Base-by-base conservation (phyloP, 2,329 filamentous ascomycete species). In the Metarhizium humberi region DNA sequence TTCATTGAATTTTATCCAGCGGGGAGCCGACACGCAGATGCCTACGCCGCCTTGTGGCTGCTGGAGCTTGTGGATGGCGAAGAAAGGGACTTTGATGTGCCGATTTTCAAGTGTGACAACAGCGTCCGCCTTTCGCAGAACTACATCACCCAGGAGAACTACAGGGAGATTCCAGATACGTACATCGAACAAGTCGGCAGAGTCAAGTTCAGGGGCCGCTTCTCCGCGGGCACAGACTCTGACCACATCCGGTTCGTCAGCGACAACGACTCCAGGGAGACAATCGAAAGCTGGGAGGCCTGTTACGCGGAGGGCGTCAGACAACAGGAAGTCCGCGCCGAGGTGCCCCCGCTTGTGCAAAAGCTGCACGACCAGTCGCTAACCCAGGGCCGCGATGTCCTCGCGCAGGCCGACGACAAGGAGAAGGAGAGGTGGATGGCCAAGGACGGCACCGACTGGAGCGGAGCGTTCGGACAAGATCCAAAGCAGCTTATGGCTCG, bases 201-300 rank as follows among this genome's bases (percentile, higher is more conserved):
- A 2, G 74, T 97, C 13, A 81, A 84, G 40, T 96, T 97, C 78
- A 78, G 78, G 2, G 89, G 84, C 11, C 80, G 85, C 13, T 97
- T 97, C 76, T 95, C 94, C 60, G 85, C 92, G 0, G 92, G 92
- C 14, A 95, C 90, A 51, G 92, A 96, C 67, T 84, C 89, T 54
- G 87, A 90, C 18, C 94, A 97, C 67, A 80, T 89, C 60, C 78
- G 78, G 1, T 96, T 96, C 62, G 85, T 96, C 25, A 81, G 84
- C 50, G 89, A 95, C 69, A 96, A 95, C 64, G 85, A 95, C 67
- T 86, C 87, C 1, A 86, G 92, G 36, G 94, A 97, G 75, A 96
- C 92, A 0, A 95, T 90, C 60, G 92, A 97, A 73, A 88, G 87
- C 0, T 97, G 92, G 90, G 91, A 96, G 69, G 89, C 91, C 0